A percentile compares a stretch with the other conserved stretches of the same genome.
Evolutionary conservation across 2,329 filamentous ascomycete genomes (phyloP).

Genomic region (Ceratocystis huliohia): DNA sequence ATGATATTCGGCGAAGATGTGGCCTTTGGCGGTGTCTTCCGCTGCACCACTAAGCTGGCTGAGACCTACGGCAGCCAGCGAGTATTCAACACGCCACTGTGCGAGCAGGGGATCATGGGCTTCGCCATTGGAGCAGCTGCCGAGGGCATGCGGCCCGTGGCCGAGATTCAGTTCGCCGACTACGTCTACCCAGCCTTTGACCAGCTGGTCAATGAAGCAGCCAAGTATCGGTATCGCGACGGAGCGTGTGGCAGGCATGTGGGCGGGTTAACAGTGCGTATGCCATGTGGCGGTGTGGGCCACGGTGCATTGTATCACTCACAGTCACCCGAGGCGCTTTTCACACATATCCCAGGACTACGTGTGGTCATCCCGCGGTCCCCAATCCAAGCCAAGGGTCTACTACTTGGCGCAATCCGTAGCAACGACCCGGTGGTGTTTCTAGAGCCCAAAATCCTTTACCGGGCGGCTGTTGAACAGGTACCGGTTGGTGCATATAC

Average conservation of each 20-base stretch:
- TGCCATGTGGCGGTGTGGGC: conserved; percentile 82
- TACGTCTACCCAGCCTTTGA: conserved; percentile 91
- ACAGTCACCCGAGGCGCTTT: conserved; percentile 77
- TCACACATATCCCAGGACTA: conserved; percentile 76
- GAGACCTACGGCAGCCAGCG: conserved; percentile 76
- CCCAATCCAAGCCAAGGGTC: conserved; percentile 75
- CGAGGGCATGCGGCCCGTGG: conserved; percentile 82
- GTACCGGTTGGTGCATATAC: conserved; percentile 70
- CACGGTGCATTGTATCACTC: conserved; percentile 82
- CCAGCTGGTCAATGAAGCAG: conserved; percentile 85
- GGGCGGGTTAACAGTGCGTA: conserved; percentile 73
- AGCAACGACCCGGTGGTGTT: conserved; percentile 81
- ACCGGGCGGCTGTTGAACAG: conserved; percentile 82
- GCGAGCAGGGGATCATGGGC: conserved; percentile 86
- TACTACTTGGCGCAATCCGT: conserved; percentile 64
- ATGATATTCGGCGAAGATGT: conserved; percentile 94
- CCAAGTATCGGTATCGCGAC: conserved; percentile 73
- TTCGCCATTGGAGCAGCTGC: conserved; percentile 85
- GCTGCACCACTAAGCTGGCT: conserved; percentile 81
- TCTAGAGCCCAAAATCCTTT: conserved; percentile 88
- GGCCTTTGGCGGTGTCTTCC: conserved; percentile 90
- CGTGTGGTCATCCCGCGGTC: conserved; percentile 77
- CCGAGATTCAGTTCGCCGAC: conserved; percentile 92
- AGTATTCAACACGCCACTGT: conserved; percentile 92
- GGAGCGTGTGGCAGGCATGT: conserved; percentile 45